phyloP scores from a whole-genome alignment of 116 monocot genomes.

The Thalassia testudinum region DNA sequence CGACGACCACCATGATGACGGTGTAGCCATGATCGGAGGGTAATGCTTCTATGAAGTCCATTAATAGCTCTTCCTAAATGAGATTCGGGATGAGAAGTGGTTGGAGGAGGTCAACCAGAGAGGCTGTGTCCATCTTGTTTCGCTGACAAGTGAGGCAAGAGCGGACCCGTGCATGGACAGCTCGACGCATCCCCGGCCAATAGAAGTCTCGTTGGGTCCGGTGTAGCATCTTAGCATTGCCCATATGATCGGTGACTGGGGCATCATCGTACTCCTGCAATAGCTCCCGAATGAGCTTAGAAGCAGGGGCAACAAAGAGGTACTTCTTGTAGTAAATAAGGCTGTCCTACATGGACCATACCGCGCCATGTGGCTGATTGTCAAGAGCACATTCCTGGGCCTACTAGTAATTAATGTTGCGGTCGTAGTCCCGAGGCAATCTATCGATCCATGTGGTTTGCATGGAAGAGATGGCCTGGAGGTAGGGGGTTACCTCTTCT shows the following conservation, averaged over 20 bases:
- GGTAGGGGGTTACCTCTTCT: not conserved
- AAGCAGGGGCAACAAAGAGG: not conserved
- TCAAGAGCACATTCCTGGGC: not conserved
- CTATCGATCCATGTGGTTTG: not conserved
- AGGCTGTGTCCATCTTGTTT: not conserved
- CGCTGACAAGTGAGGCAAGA: not conserved
- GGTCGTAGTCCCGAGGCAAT: not conserved
- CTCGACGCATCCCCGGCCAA: not conserved
- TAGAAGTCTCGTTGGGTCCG: not conserved
- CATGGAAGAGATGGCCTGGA: not conserved
- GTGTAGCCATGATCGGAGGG: too few species aligned
- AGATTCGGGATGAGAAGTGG: too few species aligned
- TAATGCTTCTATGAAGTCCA: too few species aligned
- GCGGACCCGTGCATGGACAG: not conserved
- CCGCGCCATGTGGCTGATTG: too few species aligned
- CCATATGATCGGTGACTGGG: not conserved
- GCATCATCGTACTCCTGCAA: not conserved
- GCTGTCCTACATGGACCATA: too few species aligned
- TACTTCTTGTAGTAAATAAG: not conserved
- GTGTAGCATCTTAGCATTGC: not conserved
- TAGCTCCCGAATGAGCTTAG: not conserved
- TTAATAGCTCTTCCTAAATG: too few species aligned
- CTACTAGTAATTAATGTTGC: not conserved
- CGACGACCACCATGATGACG: too few species aligned
- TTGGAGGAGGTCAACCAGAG: too few species aligned